Percentiles rank a stretch among this genome's conserved stretches.
Conservation (phyloP, 1,139 yeast genomes). For the Petasospora rhodanensis region DNA sequence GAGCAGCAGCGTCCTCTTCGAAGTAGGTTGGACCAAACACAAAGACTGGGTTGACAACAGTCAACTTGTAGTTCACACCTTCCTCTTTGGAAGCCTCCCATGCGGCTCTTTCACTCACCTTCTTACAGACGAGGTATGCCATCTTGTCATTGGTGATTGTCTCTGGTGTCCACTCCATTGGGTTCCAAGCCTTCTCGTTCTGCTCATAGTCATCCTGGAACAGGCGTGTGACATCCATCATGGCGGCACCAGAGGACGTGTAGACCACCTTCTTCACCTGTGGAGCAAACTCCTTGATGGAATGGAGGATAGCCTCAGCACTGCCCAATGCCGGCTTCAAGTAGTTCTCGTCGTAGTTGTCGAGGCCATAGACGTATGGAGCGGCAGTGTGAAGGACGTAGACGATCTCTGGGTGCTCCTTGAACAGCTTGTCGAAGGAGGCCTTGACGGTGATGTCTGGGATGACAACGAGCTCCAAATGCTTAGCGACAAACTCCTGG, state of each 20-base stretch:
- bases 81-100: conserved; percentile 44
- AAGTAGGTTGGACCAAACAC: conserved; percentile 45
- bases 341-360: conserved; percentile 12
- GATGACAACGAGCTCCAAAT: conserved; percentile 38
- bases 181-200: conserved; percentile 35
- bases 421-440: conserved; percentile 49
- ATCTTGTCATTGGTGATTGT: conserved; percentile 21
- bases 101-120: conserved; percentile 48
- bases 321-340: conserved; percentile 48
- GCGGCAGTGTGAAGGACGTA: conserved; percentile 28
- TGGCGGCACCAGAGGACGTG: conserved; percentile 53
- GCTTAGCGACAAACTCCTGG: not conserved
- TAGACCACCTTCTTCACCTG: conserved; percentile 45
- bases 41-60: conserved; percentile 44
- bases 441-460: conserved; percentile 39
- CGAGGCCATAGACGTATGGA: conserved; percentile 5
- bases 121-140: conserved; percentile 49
- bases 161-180: conserved; percentile 35
- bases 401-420: conserved; percentile 15
- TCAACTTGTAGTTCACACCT: conserved; percentile 37
- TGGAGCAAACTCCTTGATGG: conserved; percentile 39
- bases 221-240: conserved; percentile 37
- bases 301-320: conserved; percentile 37
- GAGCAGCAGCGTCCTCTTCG: conserved; percentile 27
- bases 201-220: conserved; percentile 28